phyloP scores from a whole-genome alignment of 176 grass and related monocot genomes.

The Lolium perenne region DNA sequence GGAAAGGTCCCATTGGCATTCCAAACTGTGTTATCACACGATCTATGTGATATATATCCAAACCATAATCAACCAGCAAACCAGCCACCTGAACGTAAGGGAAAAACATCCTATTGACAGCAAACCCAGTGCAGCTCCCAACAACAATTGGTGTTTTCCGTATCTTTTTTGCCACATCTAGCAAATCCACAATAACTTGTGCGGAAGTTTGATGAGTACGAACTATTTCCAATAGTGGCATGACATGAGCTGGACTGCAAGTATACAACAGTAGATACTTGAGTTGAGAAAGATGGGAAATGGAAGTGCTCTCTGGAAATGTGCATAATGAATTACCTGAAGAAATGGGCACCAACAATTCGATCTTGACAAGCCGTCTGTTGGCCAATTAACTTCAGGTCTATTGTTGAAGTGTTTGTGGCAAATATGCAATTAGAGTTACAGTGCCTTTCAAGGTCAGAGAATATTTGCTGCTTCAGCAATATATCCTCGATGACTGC shows the following conservation, averaged over 20 bases:
- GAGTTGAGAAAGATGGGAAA: conserved; percentile 22
- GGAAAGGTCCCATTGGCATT: conserved; percentile 94
- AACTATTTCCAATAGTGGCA: conserved; percentile 95
- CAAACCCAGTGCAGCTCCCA: conserved; percentile 79
- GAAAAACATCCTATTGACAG: conserved; percentile 92
- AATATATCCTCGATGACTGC: conserved; percentile 72
- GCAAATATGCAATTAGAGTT: conserved; percentile 70
- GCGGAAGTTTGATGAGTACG: conserved; percentile 65
- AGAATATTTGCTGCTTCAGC: conserved; percentile 84
- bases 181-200: conserved; percentile 75
- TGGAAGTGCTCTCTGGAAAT: conserved; percentile 6
- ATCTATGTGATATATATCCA: conserved; percentile 80
- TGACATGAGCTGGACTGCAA: conserved; percentile 81
- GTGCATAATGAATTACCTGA: conserved; percentile 63
- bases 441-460: conserved; percentile 82
- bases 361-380: conserved; percentile 68
- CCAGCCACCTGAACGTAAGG: conserved; percentile 63
- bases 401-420: conserved; percentile 88
- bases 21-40: conserved; percentile 69
- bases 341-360: conserved; percentile 84
- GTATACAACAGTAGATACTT: conserved; percentile 39
- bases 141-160: conserved; percentile 82
- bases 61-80: conserved; percentile 80
- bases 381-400: conserved; percentile 84
- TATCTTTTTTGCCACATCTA: conserved; percentile 78